These are phyloP conservation scores for Entophlyctis luteolus DNA, from an alignment of 192 early-diverging fungal genomes.

Conservation along the genomic window DNA sequence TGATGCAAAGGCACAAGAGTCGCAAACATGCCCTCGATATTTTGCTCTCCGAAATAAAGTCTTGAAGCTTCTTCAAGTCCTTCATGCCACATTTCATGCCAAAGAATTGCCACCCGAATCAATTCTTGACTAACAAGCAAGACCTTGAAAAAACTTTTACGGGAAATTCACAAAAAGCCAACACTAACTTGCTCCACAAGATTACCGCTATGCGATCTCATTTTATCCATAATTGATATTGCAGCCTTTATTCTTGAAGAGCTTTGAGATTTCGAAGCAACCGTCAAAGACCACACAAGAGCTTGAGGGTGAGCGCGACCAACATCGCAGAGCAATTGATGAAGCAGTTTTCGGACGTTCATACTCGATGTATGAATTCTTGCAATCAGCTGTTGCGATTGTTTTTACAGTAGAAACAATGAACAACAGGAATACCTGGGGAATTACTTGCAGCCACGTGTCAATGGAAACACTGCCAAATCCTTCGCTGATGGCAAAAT, in stretches of 20 bases:
- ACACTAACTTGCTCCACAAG: conserved; percentile 79
- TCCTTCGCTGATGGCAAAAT: conserved; percentile 72
- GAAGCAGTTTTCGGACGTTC: conserved; percentile 77
- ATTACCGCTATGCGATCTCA: conserved; percentile 73
- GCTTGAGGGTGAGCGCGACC: conserved; percentile 95
- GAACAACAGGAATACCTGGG: conserved; percentile 54
- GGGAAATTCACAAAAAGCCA: not conserved
- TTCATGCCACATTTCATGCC: conserved; percentile 98
- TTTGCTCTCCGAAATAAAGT: conserved; percentile 69
- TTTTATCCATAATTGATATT: conserved; percentile 83
- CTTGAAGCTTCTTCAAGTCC: conserved; percentile 83
- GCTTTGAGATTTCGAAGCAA: conserved; percentile 89
- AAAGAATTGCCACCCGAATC: conserved; percentile 91
- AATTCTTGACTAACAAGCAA: conserved; percentile 92
- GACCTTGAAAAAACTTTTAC: conserved; percentile 52
- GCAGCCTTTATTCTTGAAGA: conserved; percentile 71
- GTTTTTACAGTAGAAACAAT: conserved; percentile 8
- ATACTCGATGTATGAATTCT: conserved; percentile 77
- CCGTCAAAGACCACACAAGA: conserved; percentile 92
- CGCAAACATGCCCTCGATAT: conserved; percentile 83
- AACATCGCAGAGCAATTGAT: conserved; percentile 82
- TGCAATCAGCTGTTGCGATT: conserved; percentile 68
- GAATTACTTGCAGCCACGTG: conserved; percentile 97
- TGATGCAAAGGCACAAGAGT: conserved; percentile 82
- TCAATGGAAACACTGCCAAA: conserved; percentile 81